Evolutionary conservation across 495 filamentous ascomycete genomes (phyloP).

Genomic region (Xylaria flabelliformis): DNA sequence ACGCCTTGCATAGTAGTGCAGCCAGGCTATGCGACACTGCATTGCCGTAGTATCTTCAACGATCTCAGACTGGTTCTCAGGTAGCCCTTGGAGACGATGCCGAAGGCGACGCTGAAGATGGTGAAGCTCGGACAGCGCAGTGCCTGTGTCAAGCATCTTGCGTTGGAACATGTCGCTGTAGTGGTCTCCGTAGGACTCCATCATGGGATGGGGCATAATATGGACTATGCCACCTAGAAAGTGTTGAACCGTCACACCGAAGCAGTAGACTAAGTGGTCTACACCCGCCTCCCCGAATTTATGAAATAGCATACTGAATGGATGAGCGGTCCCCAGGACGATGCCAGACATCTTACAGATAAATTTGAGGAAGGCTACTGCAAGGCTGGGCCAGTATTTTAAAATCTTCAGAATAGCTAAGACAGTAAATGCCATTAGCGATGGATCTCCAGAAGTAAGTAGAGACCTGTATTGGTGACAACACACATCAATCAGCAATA

Average conservation of each 20-base stretch:
- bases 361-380: not conserved
- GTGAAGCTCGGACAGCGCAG: not conserved
- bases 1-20: not conserved
- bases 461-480: constrained; percentile 3
- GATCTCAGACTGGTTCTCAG: not conserved
- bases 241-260: not conserved
- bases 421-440: not conserved
- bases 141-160: not conserved
- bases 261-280: not conserved
- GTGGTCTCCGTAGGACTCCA: not conserved
- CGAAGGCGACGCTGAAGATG: not conserved
- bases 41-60: not conserved
- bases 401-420: not conserved
- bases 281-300: not conserved
- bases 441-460: not conserved
- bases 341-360: not conserved
- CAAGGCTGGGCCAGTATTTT: not conserved
- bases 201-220: not conserved
- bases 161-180: not conserved
- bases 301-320: constrained; percentile 2
- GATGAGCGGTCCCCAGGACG: not conserved
- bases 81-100: not conserved
- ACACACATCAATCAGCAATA: constrained; percentile 6
- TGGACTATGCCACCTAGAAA: not conserved
- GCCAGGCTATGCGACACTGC: constrained; percentile 1